These are phyloP conservation scores for Globisporangium polare DNA, from an alignment of 352 stramenopile genomes.

Conservation along the genomic window DNA sequence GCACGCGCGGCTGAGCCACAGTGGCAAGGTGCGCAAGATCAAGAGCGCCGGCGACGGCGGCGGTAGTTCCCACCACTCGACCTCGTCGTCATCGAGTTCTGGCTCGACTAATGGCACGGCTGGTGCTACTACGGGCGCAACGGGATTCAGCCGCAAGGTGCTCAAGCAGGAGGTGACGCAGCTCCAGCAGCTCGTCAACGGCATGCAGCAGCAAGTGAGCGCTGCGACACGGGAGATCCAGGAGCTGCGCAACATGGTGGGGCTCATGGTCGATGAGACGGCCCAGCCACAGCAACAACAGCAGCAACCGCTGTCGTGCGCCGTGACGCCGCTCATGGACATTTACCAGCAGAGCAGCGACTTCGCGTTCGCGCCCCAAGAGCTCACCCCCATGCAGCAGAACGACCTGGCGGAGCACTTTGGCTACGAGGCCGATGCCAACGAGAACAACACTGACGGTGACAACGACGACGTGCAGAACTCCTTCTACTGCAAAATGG, in stretches of 20 bases:
- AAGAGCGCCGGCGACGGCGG: not conserved
- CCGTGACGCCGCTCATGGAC: slow-evolving; percentile 2
- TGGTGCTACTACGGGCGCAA: no score
- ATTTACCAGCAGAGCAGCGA: slow-evolving; percentile 1
- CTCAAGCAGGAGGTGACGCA: slow-evolving; percentile 18
- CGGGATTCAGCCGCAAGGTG: slow-evolving; percentile 2
- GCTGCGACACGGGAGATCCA: slow-evolving; percentile 23
- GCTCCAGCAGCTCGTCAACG: slow-evolving; percentile 19
- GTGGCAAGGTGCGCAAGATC: not conserved
- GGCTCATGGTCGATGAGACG: slow-evolving; percentile 2
- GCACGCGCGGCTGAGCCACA: not conserved
- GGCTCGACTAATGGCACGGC: not conserved
- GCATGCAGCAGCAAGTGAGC: slow-evolving; percentile 26
- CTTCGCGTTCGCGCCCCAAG: not conserved
- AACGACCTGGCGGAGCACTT: slow-evolving; percentile 1
- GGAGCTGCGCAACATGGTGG: slow-evolving; percentile 23
- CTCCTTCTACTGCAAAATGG: not conserved
- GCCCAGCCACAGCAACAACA: not conserved
- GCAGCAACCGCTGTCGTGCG: not conserved
- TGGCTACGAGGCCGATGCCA: not conserved
- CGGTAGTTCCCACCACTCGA: not conserved
- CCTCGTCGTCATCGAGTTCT: not conserved
- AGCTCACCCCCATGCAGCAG: not conserved
- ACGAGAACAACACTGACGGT: not conserved
- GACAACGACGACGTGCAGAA: not conserved